Percentiles rank a stretch among this genome's conserved stretches.
These are phyloP conservation scores for Saitozyma podzolica DNA, from an alignment of 768 basidiomycete genomes.

Conservation along the genomic window DNA sequence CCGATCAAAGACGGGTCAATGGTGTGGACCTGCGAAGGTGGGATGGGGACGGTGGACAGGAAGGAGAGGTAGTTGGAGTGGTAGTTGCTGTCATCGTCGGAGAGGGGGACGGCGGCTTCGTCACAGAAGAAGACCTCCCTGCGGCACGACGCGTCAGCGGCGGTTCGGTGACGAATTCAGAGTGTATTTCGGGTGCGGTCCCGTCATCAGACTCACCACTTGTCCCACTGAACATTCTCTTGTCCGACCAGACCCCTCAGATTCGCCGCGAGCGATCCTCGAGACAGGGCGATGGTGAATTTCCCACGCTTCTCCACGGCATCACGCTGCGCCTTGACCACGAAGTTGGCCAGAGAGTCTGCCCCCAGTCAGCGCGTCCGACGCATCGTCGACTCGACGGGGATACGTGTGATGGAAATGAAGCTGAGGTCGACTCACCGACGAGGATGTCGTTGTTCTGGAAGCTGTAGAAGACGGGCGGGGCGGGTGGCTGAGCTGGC, in stretches of 20 bases:
- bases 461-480: constrained; percentile 75
- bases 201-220: constrained; percentile 66
- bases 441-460: constrained; percentile 61
- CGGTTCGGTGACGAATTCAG: background rate
- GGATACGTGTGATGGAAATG: constrained; percentile 27
- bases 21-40: constrained; percentile 72
- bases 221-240: constrained; percentile 79
- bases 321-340: constrained; percentile 84
- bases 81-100: constrained; percentile 92
- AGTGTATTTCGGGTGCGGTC: background rate
- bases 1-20: constrained; percentile 69
- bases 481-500: constrained; percentile 55
- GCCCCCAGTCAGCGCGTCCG: constrained; percentile 17
- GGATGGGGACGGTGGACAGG: constrained; percentile 81
- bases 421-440: constrained; percentile 22
- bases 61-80: constrained; percentile 69
- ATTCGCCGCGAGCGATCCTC: constrained; percentile 79
- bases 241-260: constrained; percentile 71
- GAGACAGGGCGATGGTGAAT: constrained; percentile 90
- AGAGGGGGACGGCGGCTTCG: constrained; percentile 90
- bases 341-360: constrained; percentile 72
- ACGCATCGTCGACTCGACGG: no score
- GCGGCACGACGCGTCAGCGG: background rate
- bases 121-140: constrained; percentile 99
- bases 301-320: constrained; percentile 83